phyloP scores from a whole-genome alignment of 169 alveolate genomes.

The Plasmodium coatneyi region DNA sequence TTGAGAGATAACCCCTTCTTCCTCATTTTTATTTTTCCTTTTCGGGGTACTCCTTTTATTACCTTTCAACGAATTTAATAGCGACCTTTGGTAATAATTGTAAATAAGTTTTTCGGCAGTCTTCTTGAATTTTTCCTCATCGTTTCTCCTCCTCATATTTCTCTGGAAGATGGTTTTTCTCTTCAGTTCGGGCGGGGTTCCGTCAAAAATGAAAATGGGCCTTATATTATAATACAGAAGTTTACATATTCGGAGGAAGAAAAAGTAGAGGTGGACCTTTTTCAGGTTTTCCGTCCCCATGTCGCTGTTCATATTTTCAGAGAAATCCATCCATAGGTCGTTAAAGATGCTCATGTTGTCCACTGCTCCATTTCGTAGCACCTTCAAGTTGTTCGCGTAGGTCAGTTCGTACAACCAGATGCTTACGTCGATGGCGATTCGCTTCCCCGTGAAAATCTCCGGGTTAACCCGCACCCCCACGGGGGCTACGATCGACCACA shows the following conservation, averaged over 20 bases:
- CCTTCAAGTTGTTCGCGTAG: slow-evolving; percentile 55
- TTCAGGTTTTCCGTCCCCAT: slow-evolving; percentile 73
- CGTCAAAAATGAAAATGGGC: slow-evolving; percentile 94
- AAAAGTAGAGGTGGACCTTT: slow-evolving; percentile 81
- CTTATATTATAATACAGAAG: slow-evolving; percentile 89
- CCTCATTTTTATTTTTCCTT: not conserved
- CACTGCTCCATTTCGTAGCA: slow-evolving; percentile 1
- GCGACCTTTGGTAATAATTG: slow-evolving; percentile 42
- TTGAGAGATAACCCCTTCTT: not conserved
- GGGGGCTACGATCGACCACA: slow-evolving; percentile 91
- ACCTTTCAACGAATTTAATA: slow-evolving; percentile 35
- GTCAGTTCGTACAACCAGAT: slow-evolving; percentile 87
- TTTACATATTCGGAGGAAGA: slow-evolving; percentile 91
- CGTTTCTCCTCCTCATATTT: slow-evolving; percentile 70
- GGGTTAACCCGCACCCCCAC: slow-evolving; percentile 88
- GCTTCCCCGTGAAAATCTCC: slow-evolving; percentile 86
- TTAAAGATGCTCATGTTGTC: slow-evolving; percentile 64
- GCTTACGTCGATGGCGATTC: slow-evolving; percentile 90
- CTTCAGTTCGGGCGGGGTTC: slow-evolving; percentile 91
- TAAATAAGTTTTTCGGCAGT: slow-evolving; percentile 67
- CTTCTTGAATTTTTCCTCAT: slow-evolving; percentile 57
- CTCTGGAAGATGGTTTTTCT: slow-evolving; percentile 86
- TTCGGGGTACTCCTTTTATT: not conserved
- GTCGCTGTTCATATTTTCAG: slow-evolving; percentile 73
- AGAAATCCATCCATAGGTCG: slow-evolving; percentile 77